Evolutionary conservation across 768 basidiomycete genomes (phyloP), one percentile per base, ranked within the genome.

Genomic region (Daedaleopsis sinensis): DNA sequence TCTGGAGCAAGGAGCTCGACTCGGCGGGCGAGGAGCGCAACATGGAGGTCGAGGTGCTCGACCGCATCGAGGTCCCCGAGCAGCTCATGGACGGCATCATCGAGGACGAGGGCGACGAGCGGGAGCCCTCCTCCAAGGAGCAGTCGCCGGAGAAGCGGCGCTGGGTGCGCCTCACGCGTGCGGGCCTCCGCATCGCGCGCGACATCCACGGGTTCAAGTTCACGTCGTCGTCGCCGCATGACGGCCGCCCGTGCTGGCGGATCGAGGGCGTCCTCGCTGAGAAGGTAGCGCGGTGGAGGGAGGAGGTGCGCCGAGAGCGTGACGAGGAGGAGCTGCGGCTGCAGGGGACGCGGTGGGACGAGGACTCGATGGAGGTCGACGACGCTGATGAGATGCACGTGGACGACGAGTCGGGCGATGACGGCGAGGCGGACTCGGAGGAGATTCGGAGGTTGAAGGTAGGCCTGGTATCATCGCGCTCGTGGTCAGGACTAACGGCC

Each of bases 401-500:
- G 16, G 86, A 84, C 12, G 85, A 75, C 10, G 75, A 81, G 57
- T 78, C 75, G 42, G 74, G 74, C 52, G 66, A 79, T 51, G 86
- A 87, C 24, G 85, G 89, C 56, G 87, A 85, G 61, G 80, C 84
- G 46, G 91, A 93, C 69, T 80, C 85, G 10, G 84, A 86, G 21
- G 87, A 91, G 68, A 84, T 96, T 39, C 86, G 82, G 68, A 88
- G 82, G n/a, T 80, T 96, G 55, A 94, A 93, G 87, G 93, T 92
- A 69, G 54, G 61, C 59, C 46, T 8, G 58, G 32, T 35, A 47
- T 48, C 59, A 52, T 39, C 44, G 56, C 52, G 37, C 62, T 21
- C n/a, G 59, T 54, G 42, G 62, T 65, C 51, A 62, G 64, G 55
- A 58, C 57, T 66, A 63, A 54, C 47, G 51, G 65, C 50, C 16